These are phyloP conservation scores for Mortierella hygrophila DNA, from an alignment of 192 early-diverging fungal genomes.

Conservation along the genomic window DNA sequence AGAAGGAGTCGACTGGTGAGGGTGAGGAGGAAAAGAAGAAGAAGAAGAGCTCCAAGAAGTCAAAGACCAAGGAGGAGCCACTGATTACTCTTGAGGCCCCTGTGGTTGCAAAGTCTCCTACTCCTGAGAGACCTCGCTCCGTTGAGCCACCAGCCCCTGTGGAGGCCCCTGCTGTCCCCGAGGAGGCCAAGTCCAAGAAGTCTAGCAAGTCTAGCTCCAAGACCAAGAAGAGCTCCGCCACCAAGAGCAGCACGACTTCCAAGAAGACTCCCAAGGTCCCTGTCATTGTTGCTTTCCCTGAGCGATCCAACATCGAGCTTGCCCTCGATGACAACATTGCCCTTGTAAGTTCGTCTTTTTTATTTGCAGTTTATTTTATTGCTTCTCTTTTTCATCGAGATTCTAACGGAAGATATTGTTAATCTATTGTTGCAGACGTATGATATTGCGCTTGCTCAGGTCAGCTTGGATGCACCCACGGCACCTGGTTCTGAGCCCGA, in stretches of 20 bases:
- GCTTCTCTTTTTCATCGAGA: too few species aligned
- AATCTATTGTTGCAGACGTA: constrained; percentile 28
- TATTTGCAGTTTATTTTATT: background rate
- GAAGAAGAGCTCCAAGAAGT: constrained; percentile 59
- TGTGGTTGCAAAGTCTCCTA: constrained; percentile 19
- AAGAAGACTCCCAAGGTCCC: constrained; percentile 43
- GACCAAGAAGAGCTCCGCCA: constrained; percentile 1
- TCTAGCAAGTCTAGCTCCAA: constrained; percentile 7
- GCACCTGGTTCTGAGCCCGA: constrained; percentile 20
- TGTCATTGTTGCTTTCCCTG: constrained; percentile 39
- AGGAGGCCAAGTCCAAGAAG: constrained; percentile 18
- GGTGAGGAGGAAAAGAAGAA: constrained; percentile 43
- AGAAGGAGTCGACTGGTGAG: constrained; percentile 30
- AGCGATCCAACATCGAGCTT: constrained; percentile 34
- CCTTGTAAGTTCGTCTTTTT: constrained; percentile 22
- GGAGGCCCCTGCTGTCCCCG: background rate
- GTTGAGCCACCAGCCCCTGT: constrained; percentile 1
- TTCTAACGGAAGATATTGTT: background rate
- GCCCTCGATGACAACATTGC: constrained; percentile 38
- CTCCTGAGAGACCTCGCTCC: constrained; percentile 2
- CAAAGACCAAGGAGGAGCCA: constrained; percentile 33
- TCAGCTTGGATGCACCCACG: constrained; percentile 27
- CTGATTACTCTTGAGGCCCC: constrained; percentile 18
- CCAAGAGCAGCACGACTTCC: constrained; percentile 18
- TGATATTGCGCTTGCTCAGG: constrained; percentile 33